These are phyloP conservation scores for Priceomyces melissophilus DNA, from an alignment of 805 yeast genomes.

Conservation along the genomic window DNA sequence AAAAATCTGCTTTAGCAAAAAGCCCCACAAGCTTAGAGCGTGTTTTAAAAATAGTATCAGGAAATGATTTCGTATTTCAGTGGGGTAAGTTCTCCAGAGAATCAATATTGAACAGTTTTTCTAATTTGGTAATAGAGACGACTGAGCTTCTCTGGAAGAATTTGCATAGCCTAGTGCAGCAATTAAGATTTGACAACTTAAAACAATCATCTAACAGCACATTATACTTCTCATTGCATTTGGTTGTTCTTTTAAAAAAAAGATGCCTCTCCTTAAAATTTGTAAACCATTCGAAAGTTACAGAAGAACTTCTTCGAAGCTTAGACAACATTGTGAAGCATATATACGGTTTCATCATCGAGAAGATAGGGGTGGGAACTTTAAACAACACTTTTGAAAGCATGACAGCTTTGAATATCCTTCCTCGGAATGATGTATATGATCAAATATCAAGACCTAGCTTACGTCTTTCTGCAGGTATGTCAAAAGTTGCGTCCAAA, in stretches of 20 bases:
- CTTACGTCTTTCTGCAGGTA: slow-evolving; percentile 14
- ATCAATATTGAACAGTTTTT: slow-evolving; percentile 12
- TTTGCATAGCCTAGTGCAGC: slow-evolving; percentile 7
- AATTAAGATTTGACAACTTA: not conserved
- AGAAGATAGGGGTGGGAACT: too few species aligned
- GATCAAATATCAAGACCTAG: slow-evolving; percentile 10
- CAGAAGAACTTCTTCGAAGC: not conserved
- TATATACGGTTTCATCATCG: not conserved
- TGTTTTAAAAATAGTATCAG: slow-evolving; percentile 3
- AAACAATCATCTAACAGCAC: not conserved
- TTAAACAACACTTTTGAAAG: not conserved
- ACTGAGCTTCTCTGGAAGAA: slow-evolving; percentile 10
- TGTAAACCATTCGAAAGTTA: not conserved
- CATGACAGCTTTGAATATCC: too few species aligned
- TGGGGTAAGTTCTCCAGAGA: slow-evolving; percentile 19
- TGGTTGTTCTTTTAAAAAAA: slow-evolving; percentile 1
- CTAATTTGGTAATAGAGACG: slow-evolving; percentile 7
- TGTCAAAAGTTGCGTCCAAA: slow-evolving; percentile 16
- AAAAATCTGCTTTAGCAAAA: slow-evolving; percentile 1
- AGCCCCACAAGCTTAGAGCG: slow-evolving; percentile 4
- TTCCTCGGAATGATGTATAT: not conserved
- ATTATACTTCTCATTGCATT: slow-evolving; percentile 9
- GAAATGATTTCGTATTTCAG: not conserved
- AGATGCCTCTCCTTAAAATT: not conserved
- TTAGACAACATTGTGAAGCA: not conserved